phyloP scores from a whole-genome alignment of 129 eudicot genomes.

The Mikania micrantha region DNA sequence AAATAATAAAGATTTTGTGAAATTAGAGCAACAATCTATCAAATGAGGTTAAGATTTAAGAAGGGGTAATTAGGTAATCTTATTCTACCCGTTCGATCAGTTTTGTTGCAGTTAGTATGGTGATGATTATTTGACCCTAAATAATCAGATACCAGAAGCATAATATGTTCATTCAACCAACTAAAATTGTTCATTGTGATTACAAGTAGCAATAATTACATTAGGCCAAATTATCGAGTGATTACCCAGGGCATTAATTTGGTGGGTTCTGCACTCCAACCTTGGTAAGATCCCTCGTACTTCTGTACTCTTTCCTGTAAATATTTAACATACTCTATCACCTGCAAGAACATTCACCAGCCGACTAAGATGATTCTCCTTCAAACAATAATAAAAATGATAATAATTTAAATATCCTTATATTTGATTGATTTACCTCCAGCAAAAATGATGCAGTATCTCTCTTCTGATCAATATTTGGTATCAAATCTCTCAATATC shows the following conservation, averaged over 20 bases:
- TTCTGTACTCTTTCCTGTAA: conserved; percentile 82
- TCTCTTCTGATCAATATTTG: conserved; percentile 86
- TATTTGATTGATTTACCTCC: conserved; percentile 47
- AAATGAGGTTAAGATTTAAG: not conserved
- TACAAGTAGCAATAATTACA: too few relatives aligned
- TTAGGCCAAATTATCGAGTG: not conserved
- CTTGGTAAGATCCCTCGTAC: conserved; percentile 80
- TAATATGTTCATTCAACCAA: not conserved
- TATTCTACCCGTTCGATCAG: not conserved
- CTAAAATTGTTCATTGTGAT: too few relatives aligned
- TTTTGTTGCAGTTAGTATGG: not conserved
- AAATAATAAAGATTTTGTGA: not conserved
- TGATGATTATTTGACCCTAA: not conserved
- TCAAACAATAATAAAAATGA: not conserved
- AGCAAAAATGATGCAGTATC: conserved; percentile 90
- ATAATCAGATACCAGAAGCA: not conserved
- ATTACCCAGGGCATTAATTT: conserved; percentile 97
- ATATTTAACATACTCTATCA: conserved; percentile 78
- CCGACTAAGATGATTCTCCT: conserved; percentile 1
- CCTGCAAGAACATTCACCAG: conserved; percentile 39
- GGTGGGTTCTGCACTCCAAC: conserved; percentile 83
- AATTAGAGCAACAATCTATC: not conserved
- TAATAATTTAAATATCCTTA: not conserved
- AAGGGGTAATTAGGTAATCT: not conserved
- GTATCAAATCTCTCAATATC: conserved; percentile 83